phyloP scores from a whole-genome alignment of 768 basidiomycete genomes.

The Naganishia vaughanmartiniae region DNA sequence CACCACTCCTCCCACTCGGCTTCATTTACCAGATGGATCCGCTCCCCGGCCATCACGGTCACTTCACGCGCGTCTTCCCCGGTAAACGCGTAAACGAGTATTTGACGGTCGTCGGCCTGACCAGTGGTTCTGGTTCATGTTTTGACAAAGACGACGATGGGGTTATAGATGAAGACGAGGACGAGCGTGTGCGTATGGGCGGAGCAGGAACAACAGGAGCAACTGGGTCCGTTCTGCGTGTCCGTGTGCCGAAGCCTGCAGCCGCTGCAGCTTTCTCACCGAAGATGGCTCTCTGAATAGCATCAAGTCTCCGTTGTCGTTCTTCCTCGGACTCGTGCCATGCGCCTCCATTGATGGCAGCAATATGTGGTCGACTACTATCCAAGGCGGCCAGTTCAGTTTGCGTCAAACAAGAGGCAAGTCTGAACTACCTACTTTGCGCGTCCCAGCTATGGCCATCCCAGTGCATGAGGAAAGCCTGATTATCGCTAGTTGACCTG shows the following conservation, averaged over 20 bases:
- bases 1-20: constrained; percentile 77
- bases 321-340: constrained; percentile 29
- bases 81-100: constrained; percentile 48
- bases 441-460: constrained; percentile 73
- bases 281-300: constrained; percentile 31
- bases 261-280: constrained; percentile 25
- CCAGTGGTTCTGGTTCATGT: constrained; percentile 27
- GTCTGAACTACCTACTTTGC: constrained; percentile 57
- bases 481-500: constrained; percentile 57
- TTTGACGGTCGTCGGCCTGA: constrained; percentile 49
- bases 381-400: constrained; percentile 62
- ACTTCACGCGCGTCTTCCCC: constrained; percentile 51
- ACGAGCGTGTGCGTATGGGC: constrained; percentile 9
- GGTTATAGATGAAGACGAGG: constrained; percentile 24
- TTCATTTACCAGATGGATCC: constrained; percentile 50
- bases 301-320: constrained; percentile 33
- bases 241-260: constrained; percentile 4
- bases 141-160: constrained; percentile 14
- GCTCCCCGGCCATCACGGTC: constrained; percentile 45
- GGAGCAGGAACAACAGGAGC: constrained; percentile 8
- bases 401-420: not conserved
- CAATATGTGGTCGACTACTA: constrained; percentile 33
- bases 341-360: constrained; percentile 25
- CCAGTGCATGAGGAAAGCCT: constrained; percentile 78
- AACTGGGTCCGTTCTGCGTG: not conserved